phyloP scores from a whole-genome alignment of 2,329 filamentous ascomycete species.

The Colletotrichum viniferum region DNA sequence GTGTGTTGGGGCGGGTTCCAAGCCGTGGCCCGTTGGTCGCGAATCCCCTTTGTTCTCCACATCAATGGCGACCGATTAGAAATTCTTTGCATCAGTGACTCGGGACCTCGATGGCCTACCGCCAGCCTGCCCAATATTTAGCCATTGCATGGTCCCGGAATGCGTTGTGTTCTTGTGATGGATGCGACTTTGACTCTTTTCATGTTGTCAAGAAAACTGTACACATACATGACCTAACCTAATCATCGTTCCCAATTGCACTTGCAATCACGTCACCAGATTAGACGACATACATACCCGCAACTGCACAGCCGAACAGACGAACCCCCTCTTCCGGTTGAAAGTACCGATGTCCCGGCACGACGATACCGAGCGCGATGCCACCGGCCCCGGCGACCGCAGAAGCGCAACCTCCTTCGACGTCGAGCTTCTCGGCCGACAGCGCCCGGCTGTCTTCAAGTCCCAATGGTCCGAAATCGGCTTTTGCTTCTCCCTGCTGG shows the following conservation, averaged over 20 bases:
- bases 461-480: constrained; percentile 60
- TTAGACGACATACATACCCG: neutral
- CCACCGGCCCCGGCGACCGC: neutral
- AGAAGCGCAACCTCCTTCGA: constrained; percentile 26
- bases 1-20: neutral
- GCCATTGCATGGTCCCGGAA: neutral
- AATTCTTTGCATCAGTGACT: constrained; percentile 8
- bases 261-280: neutral
- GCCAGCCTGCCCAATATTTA: neutral
- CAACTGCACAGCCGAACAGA: neutral
- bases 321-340: neutral
- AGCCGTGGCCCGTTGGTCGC: neutral
- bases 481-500: constrained; percentile 66
- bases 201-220: neutral
- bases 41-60: constrained; percentile 11
- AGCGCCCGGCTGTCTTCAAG: constrained; percentile 62
- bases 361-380: constrained; percentile 15
- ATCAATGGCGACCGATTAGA: neutral
- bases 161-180: neutral
- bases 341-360: neutral
- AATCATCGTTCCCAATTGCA: neutral
- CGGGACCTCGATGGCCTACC: neutral
- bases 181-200: neutral
- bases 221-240: neutral
- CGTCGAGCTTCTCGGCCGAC: constrained; percentile 65